Conservation (phyloP, 2,329 filamentous ascomycete species). For the Xylaria sp. region DNA sequence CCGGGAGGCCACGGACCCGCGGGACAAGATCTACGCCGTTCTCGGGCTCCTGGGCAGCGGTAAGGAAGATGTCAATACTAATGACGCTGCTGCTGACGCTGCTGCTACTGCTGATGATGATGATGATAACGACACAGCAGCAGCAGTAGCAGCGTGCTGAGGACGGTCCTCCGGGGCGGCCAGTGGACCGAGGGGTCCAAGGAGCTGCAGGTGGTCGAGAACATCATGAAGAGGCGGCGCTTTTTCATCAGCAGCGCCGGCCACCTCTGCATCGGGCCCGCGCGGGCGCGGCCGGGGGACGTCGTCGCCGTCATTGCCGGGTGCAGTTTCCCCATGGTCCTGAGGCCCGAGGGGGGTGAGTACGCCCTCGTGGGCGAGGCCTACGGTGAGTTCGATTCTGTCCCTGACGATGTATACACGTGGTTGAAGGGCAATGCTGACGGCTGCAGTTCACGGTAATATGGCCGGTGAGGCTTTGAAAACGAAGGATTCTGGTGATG, state of each 20-base stretch:
- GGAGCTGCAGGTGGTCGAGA: background rate
- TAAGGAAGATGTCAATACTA: too few species aligned
- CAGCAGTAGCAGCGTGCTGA: background rate
- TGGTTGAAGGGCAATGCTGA: background rate
- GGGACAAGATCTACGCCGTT: background rate
- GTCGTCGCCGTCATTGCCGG: background rate
- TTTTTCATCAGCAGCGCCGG: background rate
- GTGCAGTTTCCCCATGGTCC: background rate
- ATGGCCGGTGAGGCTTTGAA: background rate
- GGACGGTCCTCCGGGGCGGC: background rate
- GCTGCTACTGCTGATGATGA: too few species aligned
- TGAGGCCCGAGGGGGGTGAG: background rate
- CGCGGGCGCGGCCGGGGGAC: background rate
- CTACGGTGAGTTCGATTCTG: background rate
- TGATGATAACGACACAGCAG: too few species aligned
- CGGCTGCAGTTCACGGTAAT: background rate
- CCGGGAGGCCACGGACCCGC: background rate
- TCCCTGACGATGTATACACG: background rate
- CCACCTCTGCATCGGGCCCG: background rate
- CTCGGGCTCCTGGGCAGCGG: background rate
- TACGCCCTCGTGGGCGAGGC: background rate
- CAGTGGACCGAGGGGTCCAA: background rate
- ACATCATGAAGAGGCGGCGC: background rate
- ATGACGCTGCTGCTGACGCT: too few species aligned
- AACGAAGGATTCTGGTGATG: background rate